phyloP scores from a whole-genome alignment of 2,329 filamentous ascomycete species.

The Phialophora verrucosa region DNA sequence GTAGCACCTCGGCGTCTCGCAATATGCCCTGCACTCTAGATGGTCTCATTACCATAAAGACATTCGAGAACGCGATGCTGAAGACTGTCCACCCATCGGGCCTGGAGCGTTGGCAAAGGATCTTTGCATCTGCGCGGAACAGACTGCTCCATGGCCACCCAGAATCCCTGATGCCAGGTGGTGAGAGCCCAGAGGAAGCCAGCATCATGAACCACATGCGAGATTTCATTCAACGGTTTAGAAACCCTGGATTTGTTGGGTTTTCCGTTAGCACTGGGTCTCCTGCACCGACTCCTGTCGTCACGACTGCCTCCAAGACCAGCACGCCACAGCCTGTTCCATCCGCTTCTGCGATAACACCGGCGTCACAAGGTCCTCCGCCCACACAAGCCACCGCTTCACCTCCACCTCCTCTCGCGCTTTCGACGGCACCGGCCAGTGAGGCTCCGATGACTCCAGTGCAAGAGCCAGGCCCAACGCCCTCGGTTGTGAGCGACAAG shows the following conservation, averaged over 20 bases:
- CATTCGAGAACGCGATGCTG: constrained; percentile 36
- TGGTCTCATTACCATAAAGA: constrained; percentile 32
- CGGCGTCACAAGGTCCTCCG: background rate
- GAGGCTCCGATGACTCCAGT: background rate
- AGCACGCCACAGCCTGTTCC: constrained; percentile 14
- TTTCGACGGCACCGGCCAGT: background rate
- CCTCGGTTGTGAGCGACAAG: background rate
- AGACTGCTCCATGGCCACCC: constrained; percentile 36
- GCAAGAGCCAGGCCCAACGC: background rate
- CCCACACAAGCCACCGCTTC: background rate
- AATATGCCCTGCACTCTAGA: constrained; percentile 38
- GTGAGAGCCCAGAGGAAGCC: constrained; percentile 36
- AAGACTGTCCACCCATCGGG: constrained; percentile 32
- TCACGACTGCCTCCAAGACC: background rate
- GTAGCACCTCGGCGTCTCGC: constrained; percentile 32
- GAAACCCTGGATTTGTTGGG: constrained; percentile 37
- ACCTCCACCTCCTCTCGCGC: background rate
- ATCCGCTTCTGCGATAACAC: background rate
- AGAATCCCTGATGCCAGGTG: constrained; percentile 30
- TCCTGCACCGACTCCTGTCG: constrained; percentile 17
- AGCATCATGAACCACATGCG: constrained; percentile 37
- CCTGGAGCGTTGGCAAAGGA: constrained; percentile 32
- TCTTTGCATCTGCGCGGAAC: constrained; percentile 37
- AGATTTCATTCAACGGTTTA: constrained; percentile 35
- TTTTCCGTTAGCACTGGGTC: constrained; percentile 31